Percentiles rank a stretch among this genome's conserved stretches.
phyloP scores from a whole-genome alignment of 495 filamentous ascomycete genomes.

The Aspergillus olivimuriae region DNA sequence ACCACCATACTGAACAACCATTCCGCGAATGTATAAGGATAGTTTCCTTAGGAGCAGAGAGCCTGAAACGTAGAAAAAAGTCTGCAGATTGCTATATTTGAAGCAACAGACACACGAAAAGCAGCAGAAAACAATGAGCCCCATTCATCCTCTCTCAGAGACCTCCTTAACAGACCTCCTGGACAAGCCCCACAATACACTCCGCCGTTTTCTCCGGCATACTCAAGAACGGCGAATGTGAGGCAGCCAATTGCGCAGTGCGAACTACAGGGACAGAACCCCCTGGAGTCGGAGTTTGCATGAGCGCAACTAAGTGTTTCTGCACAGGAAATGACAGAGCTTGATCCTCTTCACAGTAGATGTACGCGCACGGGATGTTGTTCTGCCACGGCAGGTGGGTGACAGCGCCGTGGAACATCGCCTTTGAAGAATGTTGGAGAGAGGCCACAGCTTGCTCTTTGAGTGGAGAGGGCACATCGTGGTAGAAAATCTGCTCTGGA shows the following conservation, averaged over 20 bases:
- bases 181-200: background rate
- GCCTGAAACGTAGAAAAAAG: too few relatives aligned
- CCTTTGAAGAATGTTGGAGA: background rate
- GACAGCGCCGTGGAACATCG: background rate
- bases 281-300: background rate
- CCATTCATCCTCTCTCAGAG: too few relatives aligned
- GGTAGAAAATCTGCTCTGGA: background rate
- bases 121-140: too few relatives aligned
- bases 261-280: background rate
- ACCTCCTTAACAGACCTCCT: too few relatives aligned
- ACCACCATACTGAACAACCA: too few relatives aligned
- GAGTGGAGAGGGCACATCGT: background rate
- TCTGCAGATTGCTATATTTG: too few relatives aligned
- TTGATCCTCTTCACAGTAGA: background rate
- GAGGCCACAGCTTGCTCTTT: background rate
- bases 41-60: too few relatives aligned
- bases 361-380: background rate
- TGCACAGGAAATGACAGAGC: background rate
- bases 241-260: constrained; percentile 3
- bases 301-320: background rate
- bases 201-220: constrained; percentile 16
- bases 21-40: too few relatives aligned
- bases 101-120: too few relatives aligned
- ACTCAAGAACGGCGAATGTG: constrained; percentile 20
- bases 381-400: background rate